These are phyloP conservation scores for Schizochytrium sp. DNA, from an alignment of 108 stramenopile species.

Conservation along the genomic window DNA sequence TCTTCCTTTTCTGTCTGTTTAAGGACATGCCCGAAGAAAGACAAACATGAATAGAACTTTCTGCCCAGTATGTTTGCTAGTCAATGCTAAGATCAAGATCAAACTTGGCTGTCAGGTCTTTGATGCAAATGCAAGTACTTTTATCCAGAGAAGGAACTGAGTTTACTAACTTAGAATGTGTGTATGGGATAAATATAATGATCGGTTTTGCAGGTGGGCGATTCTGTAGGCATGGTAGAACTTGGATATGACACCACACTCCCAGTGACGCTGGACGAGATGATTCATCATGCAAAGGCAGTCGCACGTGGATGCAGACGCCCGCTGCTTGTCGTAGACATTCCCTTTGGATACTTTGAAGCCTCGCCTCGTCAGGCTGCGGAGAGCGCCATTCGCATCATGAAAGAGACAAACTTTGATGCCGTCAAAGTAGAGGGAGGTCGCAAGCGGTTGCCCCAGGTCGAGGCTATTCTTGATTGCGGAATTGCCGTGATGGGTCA, in stretches of 20 bases:
- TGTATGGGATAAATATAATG: too few species aligned
- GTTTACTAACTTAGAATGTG: too few species aligned
- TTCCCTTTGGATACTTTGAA: constrained; percentile 97
- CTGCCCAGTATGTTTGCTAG: too few species aligned
- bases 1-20: too few species aligned
- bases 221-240: constrained; percentile 73
- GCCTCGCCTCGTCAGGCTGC: constrained; percentile 61
- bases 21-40: too few species aligned
- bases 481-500: constrained; percentile 99
- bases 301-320: constrained; percentile 74
- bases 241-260: constrained; percentile 26
- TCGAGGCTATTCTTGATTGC: constrained; percentile 86
- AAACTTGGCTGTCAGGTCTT: too few species aligned
- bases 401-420: constrained; percentile 61
- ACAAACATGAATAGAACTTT: too few species aligned
- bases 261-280: constrained; percentile 89
- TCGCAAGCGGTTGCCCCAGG: constrained; percentile 76
- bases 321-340: constrained; percentile 94
- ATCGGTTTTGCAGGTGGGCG: constrained; percentile 63
- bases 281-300: constrained; percentile 94
- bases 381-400: constrained; percentile 16
- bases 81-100: too few species aligned
- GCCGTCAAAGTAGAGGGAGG: constrained; percentile 92
- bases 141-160: too few species aligned
- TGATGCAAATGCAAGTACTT: too few species aligned